A percentile compares a stretch with the other conserved stretches of the same genome.
phyloP scores from a whole-genome alignment of 225 moss, liverwort and hornwort species.

The Pseudoscleropodium purum region DNA sequence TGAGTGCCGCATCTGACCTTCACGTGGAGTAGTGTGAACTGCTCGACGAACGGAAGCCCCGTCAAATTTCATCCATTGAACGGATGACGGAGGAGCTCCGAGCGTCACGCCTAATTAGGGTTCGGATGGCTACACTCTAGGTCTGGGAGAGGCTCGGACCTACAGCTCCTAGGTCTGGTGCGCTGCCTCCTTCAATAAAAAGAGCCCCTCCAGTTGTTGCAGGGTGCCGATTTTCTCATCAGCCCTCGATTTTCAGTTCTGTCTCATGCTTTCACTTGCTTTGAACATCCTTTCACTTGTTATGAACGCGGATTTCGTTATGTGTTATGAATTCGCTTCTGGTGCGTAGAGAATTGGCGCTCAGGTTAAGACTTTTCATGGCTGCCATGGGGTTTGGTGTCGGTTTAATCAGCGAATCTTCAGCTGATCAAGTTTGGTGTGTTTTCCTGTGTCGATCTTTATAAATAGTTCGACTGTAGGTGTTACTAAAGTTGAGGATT shows the following conservation, averaged over 20 bases:
- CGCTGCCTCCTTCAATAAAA: background rate
- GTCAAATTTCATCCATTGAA: background rate
- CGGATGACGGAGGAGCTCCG: background rate
- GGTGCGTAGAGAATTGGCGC: background rate
- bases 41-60: background rate
- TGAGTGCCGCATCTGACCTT: no score
- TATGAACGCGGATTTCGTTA: no score
- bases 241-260: no score
- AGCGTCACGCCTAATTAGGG: background rate
- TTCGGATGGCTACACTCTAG: background rate
- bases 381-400: no score
- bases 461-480: background rate
- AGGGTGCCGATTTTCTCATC: accelerated
- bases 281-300: no score
- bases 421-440: background rate
- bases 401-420: background rate
- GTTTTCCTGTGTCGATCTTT: background rate
- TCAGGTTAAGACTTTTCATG: background rate
- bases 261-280: no score
- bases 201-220: accelerated
- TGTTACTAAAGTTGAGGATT: background rate
- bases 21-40: no score
- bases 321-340: no score
- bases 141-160: background rate
- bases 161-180: background rate